These are phyloP conservation scores for Trichaptum fuscoviolaceum DNA, from an alignment of 768 basidiomycete species.

Conservation along the genomic window DNA sequence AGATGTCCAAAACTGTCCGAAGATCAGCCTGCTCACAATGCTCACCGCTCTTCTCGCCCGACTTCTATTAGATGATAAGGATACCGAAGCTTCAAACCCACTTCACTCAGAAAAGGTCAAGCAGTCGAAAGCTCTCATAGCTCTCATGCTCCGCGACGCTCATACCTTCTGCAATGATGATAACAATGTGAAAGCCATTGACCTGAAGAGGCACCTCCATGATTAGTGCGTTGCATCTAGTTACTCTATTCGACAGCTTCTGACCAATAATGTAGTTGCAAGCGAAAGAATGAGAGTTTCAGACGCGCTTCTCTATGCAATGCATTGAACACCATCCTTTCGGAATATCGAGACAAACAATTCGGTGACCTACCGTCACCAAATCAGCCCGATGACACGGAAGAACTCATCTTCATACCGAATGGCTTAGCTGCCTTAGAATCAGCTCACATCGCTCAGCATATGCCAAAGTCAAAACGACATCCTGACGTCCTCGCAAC, in stretches of 20 bases:
- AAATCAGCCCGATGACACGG: neutral
- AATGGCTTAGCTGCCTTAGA: neutral
- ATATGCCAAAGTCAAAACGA: neutral
- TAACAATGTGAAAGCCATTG: neutral
- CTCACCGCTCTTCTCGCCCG: neutral
- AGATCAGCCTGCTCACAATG: neutral
- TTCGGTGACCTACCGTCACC: neutral
- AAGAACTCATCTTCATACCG: neutral
- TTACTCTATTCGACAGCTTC: no score
- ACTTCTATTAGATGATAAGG: neutral
- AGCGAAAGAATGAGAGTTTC: neutral
- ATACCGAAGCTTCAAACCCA: neutral
- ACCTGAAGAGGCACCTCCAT: neutral
- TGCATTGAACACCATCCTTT: neutral
- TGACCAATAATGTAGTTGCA: neutral
- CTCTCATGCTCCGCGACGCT: neutral
- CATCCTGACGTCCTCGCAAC: no score
- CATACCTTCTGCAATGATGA: neutral
- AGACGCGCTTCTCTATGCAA: neutral
- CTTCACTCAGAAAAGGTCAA: neutral
- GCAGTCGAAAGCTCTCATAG: neutral
- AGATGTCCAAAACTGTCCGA: neutral
- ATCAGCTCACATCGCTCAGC: neutral
- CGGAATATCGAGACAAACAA: neutral
- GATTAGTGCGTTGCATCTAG: neutral